phyloP scores from a whole-genome alignment of 306 rosid genomes.

The Bauhinia variegata region DNA sequence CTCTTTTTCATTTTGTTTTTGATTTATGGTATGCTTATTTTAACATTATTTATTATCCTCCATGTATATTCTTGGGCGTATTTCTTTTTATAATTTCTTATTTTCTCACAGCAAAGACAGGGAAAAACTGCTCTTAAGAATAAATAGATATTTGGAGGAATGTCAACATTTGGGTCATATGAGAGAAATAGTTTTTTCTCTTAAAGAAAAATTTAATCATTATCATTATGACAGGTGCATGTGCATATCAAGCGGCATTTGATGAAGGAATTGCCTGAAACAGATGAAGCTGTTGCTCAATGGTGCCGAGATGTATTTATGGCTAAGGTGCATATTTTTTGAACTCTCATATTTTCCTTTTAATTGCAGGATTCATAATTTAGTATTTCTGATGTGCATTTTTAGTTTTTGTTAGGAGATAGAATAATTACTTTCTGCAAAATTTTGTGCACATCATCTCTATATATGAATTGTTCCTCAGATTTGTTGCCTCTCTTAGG shows the following conservation, averaged over 20 bases:
- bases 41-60: slow-evolving; percentile 3
- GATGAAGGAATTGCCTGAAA: slow-evolving; percentile 83
- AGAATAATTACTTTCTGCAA: neutral
- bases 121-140: neutral
- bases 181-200: neutral
- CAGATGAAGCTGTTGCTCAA: slow-evolving; percentile 89
- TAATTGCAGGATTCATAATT: neutral
- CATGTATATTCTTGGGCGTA: neutral
- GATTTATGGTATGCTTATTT: slow-evolving; percentile 14
- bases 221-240: slow-evolving; percentile 60
- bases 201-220: neutral
- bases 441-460: neutral
- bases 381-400: neutral
- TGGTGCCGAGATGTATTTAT: slow-evolving; percentile 94
- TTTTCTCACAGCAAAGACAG: neutral
- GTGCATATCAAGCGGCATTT: slow-evolving; percentile 87
- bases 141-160: neutral
- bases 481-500: slow-evolving; percentile 4
- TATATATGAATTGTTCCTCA: neutral
- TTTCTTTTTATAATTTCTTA: too few relatives aligned
- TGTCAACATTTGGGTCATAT: neutral
- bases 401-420: slow-evolving; percentile 2
- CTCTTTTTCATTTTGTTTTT: neutral
- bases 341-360: neutral
- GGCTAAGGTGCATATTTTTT: slow-evolving; percentile 60